phyloP scores from a whole-genome alignment of 2,329 filamentous ascomycete genomes.

The Calonectria naviculata region DNA sequence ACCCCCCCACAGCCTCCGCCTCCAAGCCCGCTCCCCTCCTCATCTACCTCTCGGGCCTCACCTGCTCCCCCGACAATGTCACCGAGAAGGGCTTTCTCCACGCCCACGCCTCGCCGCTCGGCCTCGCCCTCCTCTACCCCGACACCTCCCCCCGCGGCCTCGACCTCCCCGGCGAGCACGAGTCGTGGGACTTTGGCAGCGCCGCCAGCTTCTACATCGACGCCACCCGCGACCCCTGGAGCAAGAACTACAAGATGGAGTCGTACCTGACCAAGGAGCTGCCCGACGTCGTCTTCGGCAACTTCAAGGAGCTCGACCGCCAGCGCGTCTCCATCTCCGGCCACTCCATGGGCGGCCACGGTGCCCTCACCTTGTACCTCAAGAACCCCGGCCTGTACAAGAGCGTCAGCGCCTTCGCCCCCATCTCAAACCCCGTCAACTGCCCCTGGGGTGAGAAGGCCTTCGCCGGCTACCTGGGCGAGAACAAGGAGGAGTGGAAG shows the following conservation, averaged over 20 bases:
- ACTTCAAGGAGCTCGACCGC: constrained; percentile 77
- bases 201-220: constrained; percentile 97
- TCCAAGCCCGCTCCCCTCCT: constrained; percentile 77
- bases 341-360: constrained; percentile 98
- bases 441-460: constrained; percentile 98
- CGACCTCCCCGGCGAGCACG: constrained; percentile 84
- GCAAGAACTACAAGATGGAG: constrained; percentile 91
- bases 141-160: constrained; percentile 94
- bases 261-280: constrained; percentile 90
- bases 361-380: constrained; percentile 90
- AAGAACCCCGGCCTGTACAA: constrained; percentile 92
- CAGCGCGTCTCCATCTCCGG: constrained; percentile 85
- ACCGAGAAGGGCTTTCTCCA: constrained; percentile 92
- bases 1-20: constrained; percentile 75
- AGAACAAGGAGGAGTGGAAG: constrained; percentile 81
- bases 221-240: constrained; percentile 80
- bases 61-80: constrained; percentile 91
- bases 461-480: constrained; percentile 89
- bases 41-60: constrained; percentile 93
- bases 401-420: constrained; percentile 90
- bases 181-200: constrained; percentile 89
- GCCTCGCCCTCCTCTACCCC: constrained; percentile 93
- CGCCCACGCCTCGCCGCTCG: constrained; percentile 79
- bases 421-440: constrained; percentile 85
- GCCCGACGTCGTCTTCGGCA: constrained; percentile 78